Conservation (phyloP, 768 basidiomycete genomes). For the Lactarius sanguifluus region DNA sequence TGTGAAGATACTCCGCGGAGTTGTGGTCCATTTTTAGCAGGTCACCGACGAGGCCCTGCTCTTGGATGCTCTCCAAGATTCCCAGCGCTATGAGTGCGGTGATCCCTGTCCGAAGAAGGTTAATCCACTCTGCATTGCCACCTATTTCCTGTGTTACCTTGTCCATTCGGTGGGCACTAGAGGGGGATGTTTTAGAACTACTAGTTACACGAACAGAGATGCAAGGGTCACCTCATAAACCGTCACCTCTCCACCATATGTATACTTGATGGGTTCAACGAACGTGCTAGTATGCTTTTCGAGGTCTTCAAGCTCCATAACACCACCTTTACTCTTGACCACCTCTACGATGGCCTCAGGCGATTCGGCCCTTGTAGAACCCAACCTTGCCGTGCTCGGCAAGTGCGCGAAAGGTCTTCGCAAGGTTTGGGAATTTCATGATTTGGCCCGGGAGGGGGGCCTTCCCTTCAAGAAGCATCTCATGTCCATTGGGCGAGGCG, state of each 20-base stretch:
- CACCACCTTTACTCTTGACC: slow-evolving; percentile 81
- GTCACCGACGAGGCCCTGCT: slow-evolving; percentile 63
- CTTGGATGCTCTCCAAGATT: slow-evolving; percentile 85
- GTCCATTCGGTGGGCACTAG: slow-evolving; percentile 92
- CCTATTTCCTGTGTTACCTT: slow-evolving; percentile 48
- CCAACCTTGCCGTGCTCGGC: slow-evolving; percentile 84
- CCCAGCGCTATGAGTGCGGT: slow-evolving; percentile 92
- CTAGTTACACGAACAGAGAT: not conserved
- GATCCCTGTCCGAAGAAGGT: slow-evolving; percentile 50
- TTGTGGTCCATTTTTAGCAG: slow-evolving; percentile 86
- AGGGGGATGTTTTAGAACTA: slow-evolving; percentile 1
- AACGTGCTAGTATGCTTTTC: slow-evolving; percentile 75
- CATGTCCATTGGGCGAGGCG: slow-evolving; percentile 81
- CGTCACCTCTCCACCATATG: slow-evolving; percentile 81
- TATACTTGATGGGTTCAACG: slow-evolving; percentile 91
- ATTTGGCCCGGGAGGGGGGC: slow-evolving; percentile 87
- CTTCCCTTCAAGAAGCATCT: slow-evolving; percentile 83
- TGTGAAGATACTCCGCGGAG: slow-evolving; percentile 84
- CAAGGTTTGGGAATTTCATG: slow-evolving; percentile 78
- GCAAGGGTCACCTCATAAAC: slow-evolving; percentile 72
- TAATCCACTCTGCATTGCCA: not conserved
- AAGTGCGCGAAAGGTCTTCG: slow-evolving; percentile 76
- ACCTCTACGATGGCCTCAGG: slow-evolving; percentile 89
- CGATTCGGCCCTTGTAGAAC: slow-evolving; percentile 91
- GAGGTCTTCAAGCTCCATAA: slow-evolving; percentile 94